These are phyloP conservation scores for Malassezia cuniculi DNA, from an alignment of 1,284 basidiomycete species.

Conservation along the genomic window DNA sequence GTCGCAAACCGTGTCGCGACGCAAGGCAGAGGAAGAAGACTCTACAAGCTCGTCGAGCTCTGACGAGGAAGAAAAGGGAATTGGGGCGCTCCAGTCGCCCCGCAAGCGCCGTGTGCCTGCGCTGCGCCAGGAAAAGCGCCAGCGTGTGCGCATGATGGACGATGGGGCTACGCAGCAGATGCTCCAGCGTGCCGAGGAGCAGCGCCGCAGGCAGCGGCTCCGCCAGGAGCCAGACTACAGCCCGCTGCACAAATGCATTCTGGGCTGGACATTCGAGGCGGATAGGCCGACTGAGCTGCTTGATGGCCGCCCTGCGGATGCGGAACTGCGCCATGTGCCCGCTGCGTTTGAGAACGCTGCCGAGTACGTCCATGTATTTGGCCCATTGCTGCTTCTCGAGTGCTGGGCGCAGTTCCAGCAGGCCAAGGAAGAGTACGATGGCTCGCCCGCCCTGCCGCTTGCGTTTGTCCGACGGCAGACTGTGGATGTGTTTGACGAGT, in stretches of 20 bases:
- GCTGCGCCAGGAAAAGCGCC: no score
- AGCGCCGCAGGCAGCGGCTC: constrained; percentile 49
- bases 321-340: constrained; percentile 46
- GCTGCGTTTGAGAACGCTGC: constrained; percentile 56
- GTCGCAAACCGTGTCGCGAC: constrained; percentile 13
- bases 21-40: constrained; percentile 14
- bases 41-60: constrained; percentile 35
- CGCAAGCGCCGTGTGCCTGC: constrained; percentile 12
- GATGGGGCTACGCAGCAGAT: constrained; percentile 37
- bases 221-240: constrained; percentile 72
- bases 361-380: constrained; percentile 65
- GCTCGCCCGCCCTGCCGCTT: constrained; percentile 25
- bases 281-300: constrained; percentile 45
- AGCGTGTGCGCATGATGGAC: constrained; percentile 61
- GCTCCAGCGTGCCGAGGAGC: constrained; percentile 20
- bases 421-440: constrained; percentile 55
- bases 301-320: constrained; percentile 2
- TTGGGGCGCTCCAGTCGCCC: constrained; percentile 39
- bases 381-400: constrained; percentile 78
- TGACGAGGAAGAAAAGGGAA: constrained; percentile 52
- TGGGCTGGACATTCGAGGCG: constrained; percentile 75
- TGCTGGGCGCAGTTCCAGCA: constrained; percentile 78
- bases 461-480: constrained; percentile 22
- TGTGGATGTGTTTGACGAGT: constrained; percentile 25
- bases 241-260: constrained; percentile 62